Conservation (phyloP, 2,329 filamentous ascomycete genomes). For the Decorospora gaudefroyi region DNA sequence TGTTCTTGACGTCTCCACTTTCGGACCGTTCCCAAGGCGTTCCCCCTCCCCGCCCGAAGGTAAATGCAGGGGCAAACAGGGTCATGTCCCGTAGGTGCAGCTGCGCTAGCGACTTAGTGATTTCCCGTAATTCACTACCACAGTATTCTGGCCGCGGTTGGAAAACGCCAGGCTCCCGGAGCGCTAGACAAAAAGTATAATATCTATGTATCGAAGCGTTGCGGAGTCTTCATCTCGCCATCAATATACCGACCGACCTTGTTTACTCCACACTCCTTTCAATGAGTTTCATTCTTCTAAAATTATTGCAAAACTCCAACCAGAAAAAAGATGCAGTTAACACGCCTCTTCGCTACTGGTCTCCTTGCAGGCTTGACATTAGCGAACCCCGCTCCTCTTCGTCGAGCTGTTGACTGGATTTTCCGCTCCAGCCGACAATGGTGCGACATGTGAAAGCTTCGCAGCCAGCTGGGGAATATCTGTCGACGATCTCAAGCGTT, state of each 20-base stretch:
- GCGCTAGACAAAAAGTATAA: constrained; percentile 2
- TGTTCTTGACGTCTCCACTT: constrained; percentile 1
- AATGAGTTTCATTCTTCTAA: not conserved
- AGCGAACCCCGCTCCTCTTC: not conserved
- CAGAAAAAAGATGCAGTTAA: constrained; percentile 3
- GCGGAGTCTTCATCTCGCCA: not conserved
- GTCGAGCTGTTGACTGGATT: constrained; percentile 3
- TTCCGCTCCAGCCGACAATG: not conserved
- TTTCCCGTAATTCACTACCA: not conserved
- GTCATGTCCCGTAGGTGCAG: not conserved
- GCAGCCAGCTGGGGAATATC: not conserved
- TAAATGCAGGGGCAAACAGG: not conserved
- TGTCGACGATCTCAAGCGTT: constrained; percentile 2
- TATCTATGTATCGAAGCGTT: not conserved
- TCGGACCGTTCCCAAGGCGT: not conserved
- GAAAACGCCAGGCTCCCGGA: not conserved
- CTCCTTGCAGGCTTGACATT: not conserved
- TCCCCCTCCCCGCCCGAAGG: not conserved
- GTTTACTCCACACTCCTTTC: not conserved
- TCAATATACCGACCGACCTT: not conserved
- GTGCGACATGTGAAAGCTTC: constrained; percentile 2
- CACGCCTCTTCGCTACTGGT: not conserved
- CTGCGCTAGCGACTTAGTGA: not conserved
- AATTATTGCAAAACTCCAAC: not conserved
- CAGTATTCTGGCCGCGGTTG: not conserved